Conservation (phyloP, 257 asterid genomes). For the Plantago elongata region DNA sequence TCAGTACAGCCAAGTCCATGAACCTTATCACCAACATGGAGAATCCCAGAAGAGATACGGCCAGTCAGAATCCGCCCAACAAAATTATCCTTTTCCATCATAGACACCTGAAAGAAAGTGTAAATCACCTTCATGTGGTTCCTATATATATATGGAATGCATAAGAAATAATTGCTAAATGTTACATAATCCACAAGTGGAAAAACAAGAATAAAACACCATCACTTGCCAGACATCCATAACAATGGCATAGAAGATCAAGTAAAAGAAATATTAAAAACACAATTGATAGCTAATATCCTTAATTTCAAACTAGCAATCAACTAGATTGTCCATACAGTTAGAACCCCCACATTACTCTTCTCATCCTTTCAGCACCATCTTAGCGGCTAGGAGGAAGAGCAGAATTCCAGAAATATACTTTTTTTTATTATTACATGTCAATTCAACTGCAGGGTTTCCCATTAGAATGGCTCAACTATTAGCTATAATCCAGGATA, state of each 20-base stretch:
- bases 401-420: too few relatives aligned
- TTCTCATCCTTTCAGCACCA: too few relatives aligned
- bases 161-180: constrained; percentile 18
- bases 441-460: too few relatives aligned
- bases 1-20: constrained; percentile 77
- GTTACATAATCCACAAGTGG: neutral
- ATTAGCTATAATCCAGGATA: too few relatives aligned
- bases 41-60: constrained; percentile 73
- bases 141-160: constrained; percentile 22
- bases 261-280: neutral
- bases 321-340: too few relatives aligned
- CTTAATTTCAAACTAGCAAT: too few relatives aligned
- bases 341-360: too few relatives aligned
- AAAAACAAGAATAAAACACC: constrained; percentile 8
- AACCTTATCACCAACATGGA: constrained; percentile 87
- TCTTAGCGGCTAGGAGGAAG: too few relatives aligned
- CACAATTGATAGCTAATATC: too few relatives aligned
- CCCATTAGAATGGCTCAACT: too few relatives aligned
- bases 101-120: constrained; percentile 86
- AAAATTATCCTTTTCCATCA: constrained; percentile 96
- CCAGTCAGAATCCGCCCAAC: constrained; percentile 96
- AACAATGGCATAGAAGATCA: neutral
- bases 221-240: neutral
- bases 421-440: too few relatives aligned
- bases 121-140: constrained; percentile 43